These are phyloP conservation scores for Pseudocercospora eumusae DNA, from an alignment of 2,329 filamentous ascomycete genomes.

Conservation along the genomic window DNA sequence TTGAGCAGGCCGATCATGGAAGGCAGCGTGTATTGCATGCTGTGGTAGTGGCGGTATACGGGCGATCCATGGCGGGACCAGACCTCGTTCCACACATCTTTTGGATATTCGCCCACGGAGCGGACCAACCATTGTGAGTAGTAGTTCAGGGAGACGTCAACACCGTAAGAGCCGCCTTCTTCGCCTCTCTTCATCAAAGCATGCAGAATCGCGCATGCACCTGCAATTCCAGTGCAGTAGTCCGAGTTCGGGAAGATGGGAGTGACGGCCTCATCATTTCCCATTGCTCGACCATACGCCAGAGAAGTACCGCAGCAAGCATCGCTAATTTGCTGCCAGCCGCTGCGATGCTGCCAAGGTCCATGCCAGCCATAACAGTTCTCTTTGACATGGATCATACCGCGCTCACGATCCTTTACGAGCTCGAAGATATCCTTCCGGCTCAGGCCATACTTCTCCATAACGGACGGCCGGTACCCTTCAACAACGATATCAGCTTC, in stretches of 20 bases:
- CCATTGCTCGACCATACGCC: constrained; percentile 24
- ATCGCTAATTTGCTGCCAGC: constrained; percentile 59
- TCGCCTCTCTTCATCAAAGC: constrained; percentile 31
- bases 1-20: constrained; percentile 46
- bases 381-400: constrained; percentile 53
- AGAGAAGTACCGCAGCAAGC: constrained; percentile 33
- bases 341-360: constrained; percentile 49
- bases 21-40: constrained; percentile 49
- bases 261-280: constrained; percentile 28
- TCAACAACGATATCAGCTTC: constrained; percentile 56
- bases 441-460: constrained; percentile 52
- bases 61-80: constrained; percentile 50
- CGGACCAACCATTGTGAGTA: constrained; percentile 36
- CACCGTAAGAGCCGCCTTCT: constrained; percentile 31
- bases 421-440: constrained; percentile 46
- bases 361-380: constrained; percentile 59
- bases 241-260: constrained; percentile 32
- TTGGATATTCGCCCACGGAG: constrained; percentile 32
- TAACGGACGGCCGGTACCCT: constrained; percentile 52
- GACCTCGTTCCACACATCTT: constrained; percentile 51
- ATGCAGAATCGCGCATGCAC: constrained; percentile 28
- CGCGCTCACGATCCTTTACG: constrained; percentile 44
- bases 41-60: constrained; percentile 55
- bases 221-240: constrained; percentile 32
- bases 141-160: constrained; percentile 32